These are phyloP conservation scores for Musa schizocarpa DNA, from an alignment of 176 grass and related monocot species.

Conservation along the genomic window DNA sequence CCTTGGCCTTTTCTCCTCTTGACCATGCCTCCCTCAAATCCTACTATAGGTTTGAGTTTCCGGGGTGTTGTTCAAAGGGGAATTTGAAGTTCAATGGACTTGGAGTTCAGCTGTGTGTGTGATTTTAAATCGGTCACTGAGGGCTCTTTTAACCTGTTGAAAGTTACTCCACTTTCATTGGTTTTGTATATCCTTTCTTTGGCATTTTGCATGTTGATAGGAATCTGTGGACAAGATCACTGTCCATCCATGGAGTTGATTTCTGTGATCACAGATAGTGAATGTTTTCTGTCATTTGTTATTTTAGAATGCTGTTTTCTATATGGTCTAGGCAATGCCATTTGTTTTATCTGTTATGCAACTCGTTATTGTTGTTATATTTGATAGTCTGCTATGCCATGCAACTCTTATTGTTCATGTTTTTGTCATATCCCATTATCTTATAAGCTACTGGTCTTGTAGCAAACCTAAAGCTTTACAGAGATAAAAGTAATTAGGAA, in stretches of 20 bases:
- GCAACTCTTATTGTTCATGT: too few species aligned
- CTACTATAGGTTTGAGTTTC: slow-evolving; percentile 16
- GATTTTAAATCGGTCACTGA: slow-evolving; percentile 84
- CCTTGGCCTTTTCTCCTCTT: not conserved
- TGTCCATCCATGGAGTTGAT: slow-evolving; percentile 55
- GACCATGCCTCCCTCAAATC: slow-evolving; percentile 17
- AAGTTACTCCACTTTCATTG: not conserved
- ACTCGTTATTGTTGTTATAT: too few species aligned
- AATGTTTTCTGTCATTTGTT: not conserved
- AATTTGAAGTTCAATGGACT: not conserved
- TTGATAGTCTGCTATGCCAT: too few species aligned
- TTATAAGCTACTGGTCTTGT: too few species aligned
- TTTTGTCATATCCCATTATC: not conserved
- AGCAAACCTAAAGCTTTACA: too few species aligned
- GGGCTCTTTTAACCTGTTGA: slow-evolving; percentile 1
- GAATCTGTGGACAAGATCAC: slow-evolving; percentile 45
- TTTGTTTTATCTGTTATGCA: not conserved
- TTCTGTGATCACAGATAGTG: slow-evolving; percentile 47
- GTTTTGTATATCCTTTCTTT: not conserved
- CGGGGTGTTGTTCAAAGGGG: slow-evolving; percentile 20
- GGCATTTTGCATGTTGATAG: slow-evolving; percentile 62
- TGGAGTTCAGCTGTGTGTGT: slow-evolving; percentile 49
- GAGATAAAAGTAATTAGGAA: too few species aligned
- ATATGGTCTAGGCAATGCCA: not conserved
- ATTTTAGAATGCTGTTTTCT: not conserved